These are phyloP conservation scores for Trametes cingulata DNA, from an alignment of 768 basidiomycete species.

Conservation along the genomic window DNA sequence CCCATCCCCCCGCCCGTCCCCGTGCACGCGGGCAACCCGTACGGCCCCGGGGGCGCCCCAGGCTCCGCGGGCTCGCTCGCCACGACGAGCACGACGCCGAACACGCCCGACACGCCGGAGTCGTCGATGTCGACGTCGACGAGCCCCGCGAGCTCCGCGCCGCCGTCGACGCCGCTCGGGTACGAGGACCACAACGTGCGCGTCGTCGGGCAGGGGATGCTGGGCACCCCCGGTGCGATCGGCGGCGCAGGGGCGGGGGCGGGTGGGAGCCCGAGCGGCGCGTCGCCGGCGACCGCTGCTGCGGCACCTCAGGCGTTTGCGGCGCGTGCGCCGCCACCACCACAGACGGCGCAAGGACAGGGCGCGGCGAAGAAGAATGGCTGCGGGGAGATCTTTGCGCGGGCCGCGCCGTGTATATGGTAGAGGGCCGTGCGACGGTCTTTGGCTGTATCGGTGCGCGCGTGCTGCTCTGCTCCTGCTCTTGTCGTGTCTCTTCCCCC, in stretches of 20 bases:
- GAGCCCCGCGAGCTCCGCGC: slow-evolving; percentile 33
- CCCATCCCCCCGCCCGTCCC: slow-evolving; percentile 19
- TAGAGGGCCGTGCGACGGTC: no score
- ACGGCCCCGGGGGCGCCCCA: slow-evolving; percentile 7
- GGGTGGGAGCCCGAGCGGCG: background rate
- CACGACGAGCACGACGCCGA: slow-evolving; percentile 6
- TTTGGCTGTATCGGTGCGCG: no score
- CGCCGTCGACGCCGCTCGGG: slow-evolving; percentile 33
- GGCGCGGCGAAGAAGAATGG: slow-evolving; percentile 18
- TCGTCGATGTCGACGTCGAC: slow-evolving; percentile 32
- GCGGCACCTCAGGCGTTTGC: no score
- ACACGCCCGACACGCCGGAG: slow-evolving; percentile 34
- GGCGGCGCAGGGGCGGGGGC: slow-evolving; percentile 4
- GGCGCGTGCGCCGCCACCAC: background rate
- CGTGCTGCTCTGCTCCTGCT: background rate
- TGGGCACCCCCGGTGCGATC: slow-evolving; percentile 14
- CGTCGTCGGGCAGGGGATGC: slow-evolving; percentile 18
- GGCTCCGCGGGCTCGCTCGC: slow-evolving; percentile 8
- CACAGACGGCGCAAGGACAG: background rate
- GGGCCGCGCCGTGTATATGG: slow-evolving; percentile 20
- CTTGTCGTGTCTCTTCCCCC: no score
- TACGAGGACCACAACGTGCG: slow-evolving; percentile 27
- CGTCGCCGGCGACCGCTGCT: background rate
- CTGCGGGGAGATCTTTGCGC: slow-evolving; percentile 20
- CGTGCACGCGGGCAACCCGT: slow-evolving; percentile 16